Conservation (phyloP, 2,329 filamentous ascomycete genomes). For the Trichoderma atrobrunneum region DNA sequence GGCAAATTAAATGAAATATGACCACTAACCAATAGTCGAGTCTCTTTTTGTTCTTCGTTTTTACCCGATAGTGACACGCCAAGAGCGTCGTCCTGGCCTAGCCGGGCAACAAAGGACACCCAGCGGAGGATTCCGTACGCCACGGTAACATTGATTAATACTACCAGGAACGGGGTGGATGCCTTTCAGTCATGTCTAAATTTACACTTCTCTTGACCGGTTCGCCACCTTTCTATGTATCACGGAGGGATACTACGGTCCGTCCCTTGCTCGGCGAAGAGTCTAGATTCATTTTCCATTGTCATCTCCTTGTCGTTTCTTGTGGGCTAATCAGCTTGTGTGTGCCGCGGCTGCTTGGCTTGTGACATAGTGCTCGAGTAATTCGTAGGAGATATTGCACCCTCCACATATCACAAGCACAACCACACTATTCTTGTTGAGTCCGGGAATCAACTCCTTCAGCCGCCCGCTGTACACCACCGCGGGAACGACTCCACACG, state of each 20-base stretch:
- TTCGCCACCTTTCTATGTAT: not conserved
- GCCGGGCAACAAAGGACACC: not conserved
- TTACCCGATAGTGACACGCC: not conserved
- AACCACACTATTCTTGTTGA: slow-evolving; percentile 27
- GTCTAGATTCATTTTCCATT: not conserved
- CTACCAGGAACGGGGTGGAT: not conserved
- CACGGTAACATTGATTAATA: not conserved
- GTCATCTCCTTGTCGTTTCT: not conserved
- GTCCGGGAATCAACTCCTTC: slow-evolving; percentile 24
- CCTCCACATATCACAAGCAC: slow-evolving; percentile 35
- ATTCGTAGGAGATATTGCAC: slow-evolving; percentile 34
- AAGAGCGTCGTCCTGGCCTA: not conserved
- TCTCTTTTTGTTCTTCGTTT: not conserved
- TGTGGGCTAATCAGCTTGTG: not conserved
- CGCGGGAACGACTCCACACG: slow-evolving; percentile 31
- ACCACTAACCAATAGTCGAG: not conserved
- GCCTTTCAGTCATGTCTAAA: not conserved
- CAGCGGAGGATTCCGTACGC: not conserved
- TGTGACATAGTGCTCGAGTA: slow-evolving; percentile 24
- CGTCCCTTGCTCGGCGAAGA: not conserved
- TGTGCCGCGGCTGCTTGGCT: not conserved
- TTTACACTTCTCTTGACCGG: not conserved
- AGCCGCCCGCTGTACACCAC: slow-evolving; percentile 29
- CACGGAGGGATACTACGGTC: not conserved
- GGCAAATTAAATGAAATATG: not conserved